Evolutionary conservation across 176 grass and related monocot genomes (phyloP).

Genomic region (Avena eriantha): DNA sequence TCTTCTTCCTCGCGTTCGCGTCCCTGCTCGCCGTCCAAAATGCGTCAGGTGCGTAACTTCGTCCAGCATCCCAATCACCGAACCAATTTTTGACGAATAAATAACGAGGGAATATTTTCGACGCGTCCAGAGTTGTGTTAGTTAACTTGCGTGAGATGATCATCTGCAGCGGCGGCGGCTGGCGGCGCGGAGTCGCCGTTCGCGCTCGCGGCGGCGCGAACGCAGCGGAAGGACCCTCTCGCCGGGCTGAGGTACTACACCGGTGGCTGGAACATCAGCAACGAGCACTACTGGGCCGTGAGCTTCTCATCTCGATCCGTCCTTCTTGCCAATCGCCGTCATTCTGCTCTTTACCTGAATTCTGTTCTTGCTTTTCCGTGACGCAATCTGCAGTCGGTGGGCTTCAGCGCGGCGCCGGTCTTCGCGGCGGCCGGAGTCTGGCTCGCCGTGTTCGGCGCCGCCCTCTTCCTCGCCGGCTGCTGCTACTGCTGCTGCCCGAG

Average conservation of each 20-base stretch:
- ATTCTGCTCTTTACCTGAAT: neutral
- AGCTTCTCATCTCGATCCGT: neutral
- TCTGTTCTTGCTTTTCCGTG: neutral
- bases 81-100: too few relatives aligned
- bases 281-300: slow-evolving; percentile 84
- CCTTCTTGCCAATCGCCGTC: too few relatives aligned
- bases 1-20: neutral
- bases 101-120: neutral
- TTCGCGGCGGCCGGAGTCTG: slow-evolving; percentile 65
- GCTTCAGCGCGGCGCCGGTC: slow-evolving; percentile 70
- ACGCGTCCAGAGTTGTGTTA: neutral
- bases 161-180: slow-evolving; percentile 4
- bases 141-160: neutral
- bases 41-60: slow-evolving; percentile 27
- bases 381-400: slow-evolving; percentile 60
- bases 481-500: slow-evolving; percentile 79
- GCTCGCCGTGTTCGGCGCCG: slow-evolving; percentile 68
- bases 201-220: slow-evolving; percentile 69
- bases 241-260: slow-evolving; percentile 64
- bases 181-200: slow-evolving; percentile 51
- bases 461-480: slow-evolving; percentile 60
- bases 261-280: slow-evolving; percentile 92
- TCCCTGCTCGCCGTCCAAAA: neutral
- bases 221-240: slow-evolving; percentile 79
- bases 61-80: neutral